Evolutionary conservation across 2,329 filamentous ascomycete genomes (phyloP).

Genomic region (Trichoderma semiorbis): DNA sequence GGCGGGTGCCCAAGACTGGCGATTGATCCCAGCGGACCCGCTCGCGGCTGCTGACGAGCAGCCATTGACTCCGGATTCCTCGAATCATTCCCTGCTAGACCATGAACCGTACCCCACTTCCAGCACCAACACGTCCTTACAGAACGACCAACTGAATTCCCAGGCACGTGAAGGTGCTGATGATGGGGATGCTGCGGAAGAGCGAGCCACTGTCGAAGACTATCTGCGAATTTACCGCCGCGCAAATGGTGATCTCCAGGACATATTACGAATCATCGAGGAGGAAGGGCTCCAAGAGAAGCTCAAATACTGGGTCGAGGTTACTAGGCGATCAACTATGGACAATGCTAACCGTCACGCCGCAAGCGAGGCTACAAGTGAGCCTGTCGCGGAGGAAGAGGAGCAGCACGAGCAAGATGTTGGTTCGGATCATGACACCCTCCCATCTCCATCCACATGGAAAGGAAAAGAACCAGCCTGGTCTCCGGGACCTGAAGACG

Average conservation of each 20-base stretch:
- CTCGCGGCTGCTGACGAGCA: neutral
- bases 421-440: neutral
- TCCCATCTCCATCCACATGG: neutral
- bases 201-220: slow-evolving; percentile 30
- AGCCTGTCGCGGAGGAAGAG: neutral
- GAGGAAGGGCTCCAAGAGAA: slow-evolving; percentile 57
- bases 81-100: neutral
- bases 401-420: neutral
- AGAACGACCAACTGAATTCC: neutral
- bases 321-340: slow-evolving; percentile 40
- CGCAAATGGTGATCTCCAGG: slow-evolving; percentile 56
- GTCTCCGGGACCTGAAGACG: slow-evolving; percentile 16
- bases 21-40: neutral
- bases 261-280: slow-evolving; percentile 58
- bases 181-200: neutral
- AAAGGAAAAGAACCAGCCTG: slow-evolving; percentile 29
- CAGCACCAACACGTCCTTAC: neutral
- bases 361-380: neutral
- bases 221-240: slow-evolving; percentile 55
- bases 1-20: slow-evolving; percentile 13
- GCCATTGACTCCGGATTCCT: neutral
- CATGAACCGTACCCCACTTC: neutral
- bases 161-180: neutral
- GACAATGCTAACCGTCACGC: slow-evolving; percentile 22
- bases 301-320: slow-evolving; percentile 56